These are phyloP conservation scores for Ceratocystiopsis minuta DNA, from an alignment of 2,329 filamentous ascomycete species.

Conservation along the genomic window DNA sequence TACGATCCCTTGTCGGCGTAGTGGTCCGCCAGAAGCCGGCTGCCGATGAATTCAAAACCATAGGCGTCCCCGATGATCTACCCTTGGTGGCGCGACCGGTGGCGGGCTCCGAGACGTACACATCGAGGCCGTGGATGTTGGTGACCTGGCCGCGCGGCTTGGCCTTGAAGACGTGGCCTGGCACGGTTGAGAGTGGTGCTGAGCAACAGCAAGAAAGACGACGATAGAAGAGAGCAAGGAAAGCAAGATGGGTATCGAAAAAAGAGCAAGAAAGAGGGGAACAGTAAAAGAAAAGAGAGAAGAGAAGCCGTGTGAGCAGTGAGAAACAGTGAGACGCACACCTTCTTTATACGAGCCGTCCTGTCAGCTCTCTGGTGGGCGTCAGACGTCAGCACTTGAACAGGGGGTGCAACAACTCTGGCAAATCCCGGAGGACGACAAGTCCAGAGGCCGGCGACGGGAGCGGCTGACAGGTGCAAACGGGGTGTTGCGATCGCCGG, in stretches of 20 bases:
- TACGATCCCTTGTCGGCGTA: constrained; percentile 33
- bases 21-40: constrained; percentile 31
- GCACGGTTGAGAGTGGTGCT: constrained; percentile 19
- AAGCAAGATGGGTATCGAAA: too few species aligned
- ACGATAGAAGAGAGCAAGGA: too few species aligned
- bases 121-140: constrained; percentile 28
- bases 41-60: constrained; percentile 35
- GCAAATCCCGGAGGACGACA: too few species aligned
- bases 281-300: neutral
- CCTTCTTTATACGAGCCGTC: too few species aligned
- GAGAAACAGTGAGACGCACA: too few species aligned
- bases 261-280: neutral
- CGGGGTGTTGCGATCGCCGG: too few species aligned
- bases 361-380: too few species aligned
- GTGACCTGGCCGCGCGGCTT: constrained; percentile 25
- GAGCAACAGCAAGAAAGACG: too few species aligned
- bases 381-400: too few species aligned
- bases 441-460: too few species aligned
- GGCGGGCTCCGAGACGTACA: constrained; percentile 25
- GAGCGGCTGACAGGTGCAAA: too few species aligned
- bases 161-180: constrained; percentile 26
- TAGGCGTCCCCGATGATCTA: constrained; percentile 35
- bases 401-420: too few species aligned
- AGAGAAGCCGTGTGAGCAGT: neutral
- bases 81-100: constrained; percentile 20